phyloP scores from a whole-genome alignment of 805 yeast genomes.

The Blastobotrys americana region DNA sequence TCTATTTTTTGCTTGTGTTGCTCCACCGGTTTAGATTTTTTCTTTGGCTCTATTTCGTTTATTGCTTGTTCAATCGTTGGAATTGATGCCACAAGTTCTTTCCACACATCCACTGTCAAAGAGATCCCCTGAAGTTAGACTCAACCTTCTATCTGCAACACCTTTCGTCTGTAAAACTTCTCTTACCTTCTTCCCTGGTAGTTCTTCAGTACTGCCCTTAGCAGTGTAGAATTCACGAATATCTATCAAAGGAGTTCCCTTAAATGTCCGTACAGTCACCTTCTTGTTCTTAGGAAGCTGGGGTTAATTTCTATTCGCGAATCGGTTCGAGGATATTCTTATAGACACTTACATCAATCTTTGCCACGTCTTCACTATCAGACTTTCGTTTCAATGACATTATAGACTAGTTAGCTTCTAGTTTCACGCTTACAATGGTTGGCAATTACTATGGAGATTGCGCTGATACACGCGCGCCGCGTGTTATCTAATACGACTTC shows the following conservation, averaged over 20 bases:
- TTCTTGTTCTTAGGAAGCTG: constrained; percentile 56
- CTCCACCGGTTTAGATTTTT: no score
- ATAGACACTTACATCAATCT: not conserved
- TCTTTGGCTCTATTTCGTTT: constrained; percentile 9
- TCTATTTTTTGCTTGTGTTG: no score
- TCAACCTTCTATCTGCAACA: no score
- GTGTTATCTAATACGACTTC: no score
- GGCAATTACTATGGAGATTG: no score
- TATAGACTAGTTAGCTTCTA: no score
- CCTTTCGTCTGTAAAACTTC: no score
- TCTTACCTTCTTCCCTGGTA: constrained; percentile 71
- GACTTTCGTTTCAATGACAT: not conserved
- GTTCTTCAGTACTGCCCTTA: constrained; percentile 45
- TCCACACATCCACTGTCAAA: constrained; percentile 23
- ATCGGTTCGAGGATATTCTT: not conserved
- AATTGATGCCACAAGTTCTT: constrained; percentile 15
- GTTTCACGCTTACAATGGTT: no score
- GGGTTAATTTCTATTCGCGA: not conserved
- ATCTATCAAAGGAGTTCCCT: constrained; percentile 61
- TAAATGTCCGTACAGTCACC: constrained; percentile 66
- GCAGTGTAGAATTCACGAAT: constrained; percentile 67
- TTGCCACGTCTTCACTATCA: not conserved
- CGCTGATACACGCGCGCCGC: no score
- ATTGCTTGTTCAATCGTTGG: constrained; percentile 23
- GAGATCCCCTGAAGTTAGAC: constrained; percentile 29